Conservation (phyloP, 2,329 filamentous ascomycete species). For the Alternaria infectoria region DNA sequence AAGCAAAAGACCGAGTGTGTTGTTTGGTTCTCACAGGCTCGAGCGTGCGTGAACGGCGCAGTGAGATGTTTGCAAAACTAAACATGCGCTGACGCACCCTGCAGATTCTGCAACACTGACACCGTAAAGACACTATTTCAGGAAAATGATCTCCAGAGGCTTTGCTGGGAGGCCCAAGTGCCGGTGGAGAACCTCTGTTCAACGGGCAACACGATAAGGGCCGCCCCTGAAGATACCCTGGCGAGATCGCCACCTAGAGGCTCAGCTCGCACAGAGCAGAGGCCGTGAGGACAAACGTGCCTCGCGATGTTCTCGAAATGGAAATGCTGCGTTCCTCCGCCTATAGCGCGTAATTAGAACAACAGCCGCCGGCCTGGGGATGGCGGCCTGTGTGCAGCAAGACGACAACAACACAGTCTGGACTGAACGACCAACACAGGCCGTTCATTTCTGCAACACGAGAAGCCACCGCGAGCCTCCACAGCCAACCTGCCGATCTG, state of each 20-base stretch:
- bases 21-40: conserved; percentile 5
- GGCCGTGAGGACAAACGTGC: conserved; percentile 4
- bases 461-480: conserved; percentile 34
- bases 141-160: conserved; percentile 20
- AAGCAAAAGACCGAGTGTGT: conserved; percentile 1
- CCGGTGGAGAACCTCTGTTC: conserved; percentile 12
- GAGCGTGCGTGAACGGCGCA: conserved; percentile 8
- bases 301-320: conserved; percentile 7
- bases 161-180: conserved; percentile 11
- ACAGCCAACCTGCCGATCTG: conserved; percentile 34
- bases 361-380: conserved; percentile 32
- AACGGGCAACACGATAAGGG: conserved; percentile 21
- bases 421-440: conserved; percentile 28
- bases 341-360: conserved; percentile 19
- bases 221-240: conserved; percentile 21
- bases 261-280: conserved; percentile 10
- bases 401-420: conserved; percentile 27
- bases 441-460: conserved; percentile 44
- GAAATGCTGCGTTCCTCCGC: conserved; percentile 13
- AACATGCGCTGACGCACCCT: conserved; percentile 18
- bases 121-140: conserved; percentile 14
- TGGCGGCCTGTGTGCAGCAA: conserved; percentile 18
- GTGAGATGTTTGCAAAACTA: conserved; percentile 17
- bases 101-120: conserved; percentile 28
- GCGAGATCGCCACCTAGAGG: conserved; percentile 7